Evolutionary conservation across 371 early-diverging fungal genomes (phyloP).

Genomic region (Apophysomyces ossiformis): DNA sequence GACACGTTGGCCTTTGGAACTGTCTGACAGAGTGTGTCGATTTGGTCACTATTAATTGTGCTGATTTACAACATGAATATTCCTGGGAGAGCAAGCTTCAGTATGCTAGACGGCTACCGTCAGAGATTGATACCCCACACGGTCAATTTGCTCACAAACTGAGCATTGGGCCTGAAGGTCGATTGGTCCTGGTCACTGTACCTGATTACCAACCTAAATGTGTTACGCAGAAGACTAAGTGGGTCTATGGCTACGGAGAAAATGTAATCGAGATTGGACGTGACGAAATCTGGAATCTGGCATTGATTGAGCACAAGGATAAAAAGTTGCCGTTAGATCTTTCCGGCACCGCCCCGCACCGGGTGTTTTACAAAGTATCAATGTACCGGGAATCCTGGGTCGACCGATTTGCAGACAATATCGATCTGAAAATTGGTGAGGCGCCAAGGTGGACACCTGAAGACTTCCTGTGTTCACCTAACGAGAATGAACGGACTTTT

Average conservation of each 20-base stretch:
- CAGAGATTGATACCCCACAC: constrained; percentile 45
- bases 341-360: constrained; percentile 24
- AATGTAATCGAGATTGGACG: constrained; percentile 40
- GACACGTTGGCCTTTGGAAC: constrained; percentile 34
- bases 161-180: constrained; percentile 19
- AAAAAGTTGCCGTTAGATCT: constrained; percentile 40
- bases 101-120: constrained; percentile 33
- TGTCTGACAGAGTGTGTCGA: constrained; percentile 38
- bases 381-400: constrained; percentile 42
- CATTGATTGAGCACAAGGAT: constrained; percentile 18
- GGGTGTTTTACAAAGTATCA: constrained; percentile 36
- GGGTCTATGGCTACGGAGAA: constrained; percentile 38
- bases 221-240: constrained; percentile 46
- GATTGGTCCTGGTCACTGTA: constrained; percentile 28
- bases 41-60: constrained; percentile 32
- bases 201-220: constrained; percentile 28
- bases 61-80: constrained; percentile 41
- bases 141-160: constrained; percentile 36
- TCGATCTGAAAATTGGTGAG: constrained; percentile 41
- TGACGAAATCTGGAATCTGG: constrained; percentile 50
- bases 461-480: constrained; percentile 33
- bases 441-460: constrained; percentile 43
- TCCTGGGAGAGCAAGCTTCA: constrained; percentile 51
- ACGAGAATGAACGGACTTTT: constrained; percentile 31
- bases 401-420: constrained; percentile 42